Conservation (phyloP, 1,284 basidiomycete genomes). For the Apiotrichum akiyoshidainum region DNA sequence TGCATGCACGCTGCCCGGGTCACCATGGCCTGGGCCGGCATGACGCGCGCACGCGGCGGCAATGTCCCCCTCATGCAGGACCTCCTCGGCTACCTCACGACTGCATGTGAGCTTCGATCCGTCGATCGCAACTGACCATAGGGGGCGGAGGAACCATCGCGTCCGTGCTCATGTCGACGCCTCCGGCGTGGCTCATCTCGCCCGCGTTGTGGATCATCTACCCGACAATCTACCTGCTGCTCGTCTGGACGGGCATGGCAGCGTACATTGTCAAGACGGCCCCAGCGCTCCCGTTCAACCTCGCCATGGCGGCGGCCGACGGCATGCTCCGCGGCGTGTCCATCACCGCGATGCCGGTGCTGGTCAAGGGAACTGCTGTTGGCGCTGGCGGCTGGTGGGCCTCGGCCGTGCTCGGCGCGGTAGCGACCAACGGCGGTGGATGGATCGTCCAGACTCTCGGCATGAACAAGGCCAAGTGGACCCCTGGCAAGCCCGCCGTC, state of each 20-base stretch:
- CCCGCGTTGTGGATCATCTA: constrained; percentile 43
- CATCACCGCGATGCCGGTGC: constrained; percentile 18
- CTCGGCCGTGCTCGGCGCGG: constrained; percentile 30
- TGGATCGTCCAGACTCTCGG: constrained; percentile 35
- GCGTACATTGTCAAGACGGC: constrained; percentile 23
- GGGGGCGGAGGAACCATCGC: constrained; percentile 45
- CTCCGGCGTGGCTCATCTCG: constrained; percentile 44
- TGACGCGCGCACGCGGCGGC: constrained; percentile 26
- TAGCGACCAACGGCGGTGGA: constrained; percentile 38
- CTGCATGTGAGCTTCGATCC: constrained; percentile 37
- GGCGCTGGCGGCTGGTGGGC: constrained; percentile 24
- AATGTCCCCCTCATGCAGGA: constrained; percentile 33
- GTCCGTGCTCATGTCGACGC: constrained; percentile 35
- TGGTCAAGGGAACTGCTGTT: not conserved
- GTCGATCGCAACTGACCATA: constrained; percentile 30
- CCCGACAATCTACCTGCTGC: constrained; percentile 28
- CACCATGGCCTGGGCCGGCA: constrained; percentile 33
- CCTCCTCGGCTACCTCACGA: constrained; percentile 39
- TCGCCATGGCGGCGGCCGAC: constrained; percentile 32
- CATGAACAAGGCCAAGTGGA: constrained; percentile 29
- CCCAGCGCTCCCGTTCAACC: constrained; percentile 33
- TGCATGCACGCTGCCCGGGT: constrained; percentile 41
- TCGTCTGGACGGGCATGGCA: constrained; percentile 32
- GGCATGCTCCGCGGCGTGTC: constrained; percentile 35
- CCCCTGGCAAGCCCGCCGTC: constrained; percentile 28